Percentiles rank a stretch among this genome's conserved stretches.
phyloP scores from a whole-genome alignment of 305 asterid genomes.

The Fraxinus platypoda region DNA sequence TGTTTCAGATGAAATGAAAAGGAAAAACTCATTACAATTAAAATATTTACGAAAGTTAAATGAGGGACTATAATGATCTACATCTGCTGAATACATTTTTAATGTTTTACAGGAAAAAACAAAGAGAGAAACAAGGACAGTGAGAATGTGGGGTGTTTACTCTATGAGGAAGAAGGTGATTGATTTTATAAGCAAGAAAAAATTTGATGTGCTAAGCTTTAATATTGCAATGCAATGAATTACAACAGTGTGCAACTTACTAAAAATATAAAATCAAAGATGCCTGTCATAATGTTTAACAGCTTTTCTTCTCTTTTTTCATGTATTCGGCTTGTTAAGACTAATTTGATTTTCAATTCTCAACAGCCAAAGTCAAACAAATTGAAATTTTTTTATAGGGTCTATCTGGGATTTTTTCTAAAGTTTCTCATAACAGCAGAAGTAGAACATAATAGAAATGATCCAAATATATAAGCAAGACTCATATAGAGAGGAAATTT shows the following conservation, averaged over 20 bases:
- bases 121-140: not conserved
- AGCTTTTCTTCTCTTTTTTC: not conserved
- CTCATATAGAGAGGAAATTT: not conserved
- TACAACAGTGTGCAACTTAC: not conserved
- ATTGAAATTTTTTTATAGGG: not conserved
- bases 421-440: not conserved
- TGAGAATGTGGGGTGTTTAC: not conserved
- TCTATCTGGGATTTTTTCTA: not conserved
- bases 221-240: not conserved
- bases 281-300: not conserved
- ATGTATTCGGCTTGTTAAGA: not conserved
- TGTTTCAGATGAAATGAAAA: conserved; percentile 36
- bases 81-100: not conserved
- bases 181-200: not conserved
- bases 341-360: not conserved
- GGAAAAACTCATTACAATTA: not conserved
- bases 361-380: not conserved
- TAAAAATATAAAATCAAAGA: not conserved
- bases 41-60: not conserved
- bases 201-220: not conserved
- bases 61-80: not conserved
- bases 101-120: not conserved
- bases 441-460: not conserved
- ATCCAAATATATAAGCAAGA: not conserved
- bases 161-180: not conserved